Evolutionary conservation across 1,284 basidiomycete genomes (phyloP), one percentile per base, ranked within the genome.

Genomic region (Moesziomyces sp.): DNA sequence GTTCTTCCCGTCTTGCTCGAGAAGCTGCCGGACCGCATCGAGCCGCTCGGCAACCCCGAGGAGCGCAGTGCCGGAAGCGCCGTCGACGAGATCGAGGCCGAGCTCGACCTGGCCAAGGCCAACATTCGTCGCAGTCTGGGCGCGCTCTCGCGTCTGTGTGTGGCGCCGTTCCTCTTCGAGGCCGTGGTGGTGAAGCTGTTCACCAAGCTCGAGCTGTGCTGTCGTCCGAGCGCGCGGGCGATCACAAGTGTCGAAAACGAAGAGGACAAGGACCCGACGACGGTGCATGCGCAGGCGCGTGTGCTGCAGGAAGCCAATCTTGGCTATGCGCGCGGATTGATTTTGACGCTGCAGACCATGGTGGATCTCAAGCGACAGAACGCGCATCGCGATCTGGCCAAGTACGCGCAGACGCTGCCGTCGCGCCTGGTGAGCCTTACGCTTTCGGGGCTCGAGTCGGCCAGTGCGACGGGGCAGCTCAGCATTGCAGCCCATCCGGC

Each of bases 161-260:
- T 89, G 3, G 89, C 91, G 47, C 87, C 91, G 0, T 87, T 89
- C 23, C 87, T 98, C 26, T 98, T 97, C 84, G 93, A 94, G 82
- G 90, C 88, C 7, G 88, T 98, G 30, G 89, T 93, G 43, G 88
- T 93, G 47, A 89, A 92, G 23, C 86, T 98, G 13, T 89, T 88
- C 0, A 90, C 91, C 1, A 93, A 93, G 83, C 86, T 98, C 26
- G 92, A 94, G 1, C 89, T 91, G 5, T 84, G 97, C 14, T 89
- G 95, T 70, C 87, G 88, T 9, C 85, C 91, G 3, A 90, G 96
- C 60, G 86, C 86, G 58, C 26, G 42, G 34, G 9, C 2, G 47
- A 23, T 11, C 21, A 42, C 5, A 53, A 40, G 24, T 24, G 53
- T 1, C 83, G 93, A 92, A 91, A 14, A 93, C 92, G 0, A 88